phyloP scores from a whole-genome alignment of 1,284 basidiomycete species.

The Thecaphora thlaspeos region DNA sequence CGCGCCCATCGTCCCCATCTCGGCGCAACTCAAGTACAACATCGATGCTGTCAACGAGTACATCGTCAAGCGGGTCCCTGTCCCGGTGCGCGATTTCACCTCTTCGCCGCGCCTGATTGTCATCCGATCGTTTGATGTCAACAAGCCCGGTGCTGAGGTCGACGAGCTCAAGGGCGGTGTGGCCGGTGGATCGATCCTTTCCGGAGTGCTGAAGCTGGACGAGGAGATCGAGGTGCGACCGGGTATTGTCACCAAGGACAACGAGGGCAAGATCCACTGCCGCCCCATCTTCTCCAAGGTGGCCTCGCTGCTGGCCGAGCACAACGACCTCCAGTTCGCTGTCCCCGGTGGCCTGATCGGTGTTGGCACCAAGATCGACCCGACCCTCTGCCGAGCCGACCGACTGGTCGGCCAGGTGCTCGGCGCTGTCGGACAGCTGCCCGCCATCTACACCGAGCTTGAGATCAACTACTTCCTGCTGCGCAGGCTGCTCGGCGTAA shows the following conservation, averaged over 20 bases:
- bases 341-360: conserved; percentile 97
- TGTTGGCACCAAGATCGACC: conserved; percentile 95
- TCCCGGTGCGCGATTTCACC: conserved; percentile 88
- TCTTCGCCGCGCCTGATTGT: conserved; percentile 91
- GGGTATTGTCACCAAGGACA: conserved; percentile 94
- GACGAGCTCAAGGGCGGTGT: conserved; percentile 97
- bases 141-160: conserved; percentile 96
- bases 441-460: conserved; percentile 85
- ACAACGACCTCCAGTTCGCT: conserved; percentile 89
- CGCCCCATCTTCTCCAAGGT: conserved; percentile 90
- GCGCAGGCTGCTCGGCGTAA: conserved; percentile 92
- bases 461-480: conserved; percentile 69
- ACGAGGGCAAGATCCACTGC: conserved; percentile 83
- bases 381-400: conserved; percentile 94
- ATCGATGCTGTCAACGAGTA: conserved; percentile 99
- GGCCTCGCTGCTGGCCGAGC: conserved; percentile 88
- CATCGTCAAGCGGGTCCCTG: conserved; percentile 93
- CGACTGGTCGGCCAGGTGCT: conserved; percentile 93
- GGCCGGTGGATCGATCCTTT: conserved; percentile 92
- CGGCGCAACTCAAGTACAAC: conserved; percentile 97
- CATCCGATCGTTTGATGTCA: conserved; percentile 99
- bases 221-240: conserved; percentile 96
- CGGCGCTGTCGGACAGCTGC: conserved; percentile 87
- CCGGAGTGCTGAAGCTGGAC: conserved; percentile 83
- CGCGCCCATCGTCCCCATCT: conserved; percentile 97